Evolutionary conservation across 1,284 basidiomycete species (phyloP).

Genomic region (Tremellales sp.): DNA sequence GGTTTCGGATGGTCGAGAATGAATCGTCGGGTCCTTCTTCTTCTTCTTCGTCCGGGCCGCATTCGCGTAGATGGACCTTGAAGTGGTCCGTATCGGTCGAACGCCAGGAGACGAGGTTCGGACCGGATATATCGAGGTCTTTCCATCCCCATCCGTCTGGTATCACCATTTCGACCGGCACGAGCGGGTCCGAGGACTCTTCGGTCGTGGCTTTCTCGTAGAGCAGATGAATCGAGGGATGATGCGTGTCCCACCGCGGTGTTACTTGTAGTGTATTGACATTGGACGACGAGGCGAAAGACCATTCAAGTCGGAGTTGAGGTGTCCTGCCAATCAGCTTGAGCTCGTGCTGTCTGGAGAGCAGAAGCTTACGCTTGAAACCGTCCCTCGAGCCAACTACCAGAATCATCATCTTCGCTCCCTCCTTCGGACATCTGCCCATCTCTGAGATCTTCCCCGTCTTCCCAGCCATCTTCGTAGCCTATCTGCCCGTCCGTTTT

Average conservation of each 20-base stretch:
- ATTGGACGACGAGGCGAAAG: conserved; percentile 14
- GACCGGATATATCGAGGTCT: conserved; percentile 24
- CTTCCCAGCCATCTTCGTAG: conserved; percentile 36
- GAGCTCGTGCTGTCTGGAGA: neutral
- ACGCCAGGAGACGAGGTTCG: conserved; percentile 27
- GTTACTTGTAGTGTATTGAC: conserved; percentile 19
- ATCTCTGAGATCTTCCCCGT: conserved; percentile 27
- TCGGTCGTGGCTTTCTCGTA: conserved; percentile 21
- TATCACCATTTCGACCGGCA: conserved; percentile 21
- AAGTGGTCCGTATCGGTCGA: conserved; percentile 24
- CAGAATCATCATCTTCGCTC: conserved; percentile 5
- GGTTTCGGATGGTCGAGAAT: conserved; percentile 22
- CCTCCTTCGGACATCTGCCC: no score
- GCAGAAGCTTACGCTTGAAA: conserved; percentile 38
- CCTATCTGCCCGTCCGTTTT: neutral
- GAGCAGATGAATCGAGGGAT: conserved; percentile 20
- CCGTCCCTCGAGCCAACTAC: conserved; percentile 37
- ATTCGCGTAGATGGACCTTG: neutral
- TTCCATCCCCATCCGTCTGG: conserved; percentile 41
- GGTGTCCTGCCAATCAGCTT: conserved; percentile 30
- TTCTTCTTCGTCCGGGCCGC: neutral
- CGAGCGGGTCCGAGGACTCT: neutral
- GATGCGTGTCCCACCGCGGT: conserved; percentile 19
- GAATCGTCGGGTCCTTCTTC: conserved; percentile 24
- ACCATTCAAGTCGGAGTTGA: conserved; percentile 32